These are phyloP conservation scores for Amaranthus hypochondriacus DNA, from an alignment of 148 eudicot genomes.

Conservation along the genomic window DNA sequence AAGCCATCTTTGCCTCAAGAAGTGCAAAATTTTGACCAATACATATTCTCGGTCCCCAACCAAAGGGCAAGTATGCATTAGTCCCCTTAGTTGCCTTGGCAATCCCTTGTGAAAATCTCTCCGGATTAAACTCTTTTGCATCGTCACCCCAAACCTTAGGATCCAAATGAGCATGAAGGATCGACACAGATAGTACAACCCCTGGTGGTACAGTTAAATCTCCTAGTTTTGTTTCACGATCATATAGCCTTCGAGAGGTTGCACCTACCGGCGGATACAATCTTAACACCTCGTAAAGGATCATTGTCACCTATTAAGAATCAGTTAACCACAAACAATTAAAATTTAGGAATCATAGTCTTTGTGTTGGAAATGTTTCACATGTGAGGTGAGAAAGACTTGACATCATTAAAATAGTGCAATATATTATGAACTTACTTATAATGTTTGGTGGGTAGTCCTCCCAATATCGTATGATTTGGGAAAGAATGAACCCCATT, in stretches of 20 bases:
- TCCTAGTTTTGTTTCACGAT: constrained; percentile 26
- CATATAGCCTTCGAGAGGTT: constrained; percentile 11
- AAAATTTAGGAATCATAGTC: too few relatives aligned
- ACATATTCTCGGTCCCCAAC: constrained; percentile 39
- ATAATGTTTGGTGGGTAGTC: too few relatives aligned
- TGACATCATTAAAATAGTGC: too few relatives aligned
- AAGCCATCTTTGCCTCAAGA: constrained; percentile 20
- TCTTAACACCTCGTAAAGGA: constrained; percentile 34
- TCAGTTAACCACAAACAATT: background rate
- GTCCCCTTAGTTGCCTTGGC: constrained; percentile 31
- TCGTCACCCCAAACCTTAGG: constrained; percentile 33
- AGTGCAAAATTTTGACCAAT: constrained; percentile 25
- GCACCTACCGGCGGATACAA: constrained; percentile 27
- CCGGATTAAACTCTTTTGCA: constrained; percentile 31
- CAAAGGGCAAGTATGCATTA: constrained; percentile 28
- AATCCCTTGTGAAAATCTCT: constrained; percentile 35
- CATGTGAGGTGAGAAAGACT: too few relatives aligned
- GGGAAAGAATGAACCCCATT: too few relatives aligned
- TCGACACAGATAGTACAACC: constrained; percentile 15
- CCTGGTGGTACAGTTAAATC: constrained; percentile 26
- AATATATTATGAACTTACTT: too few relatives aligned
- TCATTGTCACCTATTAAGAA: constrained; percentile 29
- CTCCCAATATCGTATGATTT: too few relatives aligned
- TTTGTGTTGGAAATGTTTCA: too few relatives aligned
- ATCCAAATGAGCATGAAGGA: constrained; percentile 24